Percentiles rank a stretch among this genome's conserved stretches.
Evolutionary conservation across 495 filamentous ascomycete species (phyloP).

Genomic region (Rhypophila decipiens): DNA sequence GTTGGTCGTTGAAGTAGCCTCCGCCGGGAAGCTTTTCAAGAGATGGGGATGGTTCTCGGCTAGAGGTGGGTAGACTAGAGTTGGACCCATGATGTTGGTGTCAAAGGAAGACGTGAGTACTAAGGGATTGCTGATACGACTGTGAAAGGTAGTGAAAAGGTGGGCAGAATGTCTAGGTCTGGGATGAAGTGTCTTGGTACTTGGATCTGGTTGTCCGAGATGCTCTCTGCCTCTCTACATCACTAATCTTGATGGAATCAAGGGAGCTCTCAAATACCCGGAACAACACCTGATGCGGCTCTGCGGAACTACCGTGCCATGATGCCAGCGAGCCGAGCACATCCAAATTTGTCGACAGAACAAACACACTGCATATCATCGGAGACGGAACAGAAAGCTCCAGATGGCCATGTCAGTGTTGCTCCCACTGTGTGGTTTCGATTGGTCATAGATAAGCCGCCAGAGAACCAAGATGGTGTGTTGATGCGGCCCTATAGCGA

Average conservation of each 20-base stretch:
- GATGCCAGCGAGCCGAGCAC: not conserved
- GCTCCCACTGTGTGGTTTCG: no score
- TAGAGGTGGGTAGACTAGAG: not conserved
- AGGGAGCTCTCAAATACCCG: not conserved
- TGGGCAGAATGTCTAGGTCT: no score
- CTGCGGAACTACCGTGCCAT: not conserved
- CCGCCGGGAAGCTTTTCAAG: not conserved
- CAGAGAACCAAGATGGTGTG: not conserved
- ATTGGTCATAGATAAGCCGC: slow-evolving; percentile 3
- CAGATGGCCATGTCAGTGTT: no score
- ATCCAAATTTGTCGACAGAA: not conserved
- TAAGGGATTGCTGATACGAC: no score
- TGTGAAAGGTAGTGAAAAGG: no score
- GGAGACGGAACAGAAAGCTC: no score
- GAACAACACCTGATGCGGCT: not conserved
- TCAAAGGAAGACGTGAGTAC: no score
- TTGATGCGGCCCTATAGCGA: no score
- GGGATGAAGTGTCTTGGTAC: not conserved
- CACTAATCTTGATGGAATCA: not conserved
- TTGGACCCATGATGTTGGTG: not conserved
- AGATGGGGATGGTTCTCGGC: not conserved
- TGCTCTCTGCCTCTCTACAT: not conserved
- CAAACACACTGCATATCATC: no score
- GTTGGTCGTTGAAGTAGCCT: not conserved
- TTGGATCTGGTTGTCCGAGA: not conserved